A percentile compares a stretch with the other conserved stretches of the same genome.
These are phyloP conservation scores for Jatropha multifida DNA, from an alignment of 441 rosid species.

Conservation along the genomic window DNA sequence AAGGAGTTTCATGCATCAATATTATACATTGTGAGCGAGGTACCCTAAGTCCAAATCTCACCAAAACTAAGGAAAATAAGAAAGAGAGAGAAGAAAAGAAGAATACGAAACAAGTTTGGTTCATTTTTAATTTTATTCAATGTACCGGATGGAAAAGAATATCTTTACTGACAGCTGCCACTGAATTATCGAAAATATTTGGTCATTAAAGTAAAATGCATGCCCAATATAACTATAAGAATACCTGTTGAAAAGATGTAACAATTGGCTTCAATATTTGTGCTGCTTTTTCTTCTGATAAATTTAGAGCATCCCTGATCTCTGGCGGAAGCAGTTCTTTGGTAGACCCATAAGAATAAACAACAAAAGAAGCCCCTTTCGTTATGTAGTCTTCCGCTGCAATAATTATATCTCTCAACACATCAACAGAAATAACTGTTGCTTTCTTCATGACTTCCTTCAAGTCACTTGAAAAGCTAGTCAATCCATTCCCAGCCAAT, in stretches of 20 bases:
- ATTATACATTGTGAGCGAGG: not conserved
- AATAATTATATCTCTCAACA: conserved; percentile 59
- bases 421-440: conserved; percentile 47
- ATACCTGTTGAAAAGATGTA: conserved; percentile 68
- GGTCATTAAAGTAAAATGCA: conserved; percentile 4
- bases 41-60: conserved; percentile 3
- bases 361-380: conserved; percentile 66
- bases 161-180: not conserved
- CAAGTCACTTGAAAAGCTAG: conserved; percentile 52
- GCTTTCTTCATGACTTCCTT: conserved; percentile 60
- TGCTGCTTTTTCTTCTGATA: conserved; percentile 63
- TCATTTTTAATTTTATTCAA: not conserved
- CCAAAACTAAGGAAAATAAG: conserved; percentile 10
- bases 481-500: conserved; percentile 45
- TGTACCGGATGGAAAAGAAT: not conserved
- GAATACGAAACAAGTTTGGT: not conserved
- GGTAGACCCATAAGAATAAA: conserved; percentile 63
- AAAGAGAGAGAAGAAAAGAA: not conserved
- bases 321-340: conserved; percentile 76
- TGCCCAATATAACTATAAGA: conserved; percentile 7
- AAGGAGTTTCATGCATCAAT: conserved; percentile 4
- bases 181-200: conserved; percentile 14
- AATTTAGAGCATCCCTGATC: conserved; percentile 48
- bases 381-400: conserved; percentile 58
- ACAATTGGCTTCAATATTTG: conserved; percentile 60